Base-by-base conservation (phyloP, 805 yeast species). In the Wilhelminamyces savonicus region DNA sequence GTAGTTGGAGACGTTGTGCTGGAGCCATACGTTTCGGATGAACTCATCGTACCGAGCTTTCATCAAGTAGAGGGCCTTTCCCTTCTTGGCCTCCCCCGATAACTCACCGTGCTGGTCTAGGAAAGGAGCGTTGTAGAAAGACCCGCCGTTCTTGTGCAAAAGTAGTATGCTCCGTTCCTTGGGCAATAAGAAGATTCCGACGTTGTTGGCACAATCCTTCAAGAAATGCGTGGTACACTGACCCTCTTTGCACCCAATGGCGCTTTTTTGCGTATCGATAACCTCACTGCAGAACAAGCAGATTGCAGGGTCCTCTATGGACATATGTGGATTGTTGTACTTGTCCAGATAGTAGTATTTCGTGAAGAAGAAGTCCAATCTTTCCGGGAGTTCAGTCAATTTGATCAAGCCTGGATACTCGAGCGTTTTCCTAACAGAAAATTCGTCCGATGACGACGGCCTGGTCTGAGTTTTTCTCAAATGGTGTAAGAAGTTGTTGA, bases 21-120 rank as follows among this genome's bases (percentile, higher is more conserved):
- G 79, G 13, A 88, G 62, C 88, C 97, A 82, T 24, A 85, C 60
- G 20, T 69, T 71, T 30, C 78, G 67, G 13, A 71, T 71, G 34
- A 88, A 68, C 24, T 77, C 74, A 14, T 78, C 76, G 46, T 86
- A 90, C 30, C 84, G 66, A 3, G 59, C 56, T 24, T 59, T 54
- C 52, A 76, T 75, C 34, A 92, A 60, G 36, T 68, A 76, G 31
- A 88, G 73, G 0, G 94, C 83, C 30, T 86, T 74, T 1, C 79
- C 80, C 27, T 77, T 75, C 56, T 75, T 82, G 40, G 75, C 63
- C 29, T 80, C 88, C 24, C 77, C 80, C 28, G 88, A 86, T 11
- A 77, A 55, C 46, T 88, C 97, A 1, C 97, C 97, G 52, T 86
- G 94, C 21, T 69, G 68, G 50, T 88, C 95, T 21, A 84, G 56